A percentile compares a stretch with the other conserved stretches of the same genome.
phyloP scores from a whole-genome alignment of 495 filamentous ascomycete genomes.

The Cercophora samala region DNA sequence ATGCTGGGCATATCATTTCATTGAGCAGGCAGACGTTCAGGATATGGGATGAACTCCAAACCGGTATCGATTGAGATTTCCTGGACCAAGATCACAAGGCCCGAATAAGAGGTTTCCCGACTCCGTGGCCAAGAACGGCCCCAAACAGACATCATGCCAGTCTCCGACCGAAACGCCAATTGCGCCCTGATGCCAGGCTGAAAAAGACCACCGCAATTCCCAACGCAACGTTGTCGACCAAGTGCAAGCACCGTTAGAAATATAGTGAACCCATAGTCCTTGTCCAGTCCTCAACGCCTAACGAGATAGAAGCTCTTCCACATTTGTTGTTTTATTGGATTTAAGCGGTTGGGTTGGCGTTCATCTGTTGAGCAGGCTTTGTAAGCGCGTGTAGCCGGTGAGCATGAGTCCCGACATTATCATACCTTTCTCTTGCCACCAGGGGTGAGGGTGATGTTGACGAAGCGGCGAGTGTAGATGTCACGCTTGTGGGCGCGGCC shows the following conservation, averaged over 20 bases:
- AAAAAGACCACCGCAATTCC: neutral
- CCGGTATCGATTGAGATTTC: neutral
- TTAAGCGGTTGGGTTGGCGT: slow-evolving; percentile 48
- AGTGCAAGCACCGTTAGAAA: slow-evolving; percentile 17
- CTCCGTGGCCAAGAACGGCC: neutral
- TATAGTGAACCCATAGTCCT: neutral
- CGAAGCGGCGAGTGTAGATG: slow-evolving; percentile 94
- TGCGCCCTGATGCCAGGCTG: neutral
- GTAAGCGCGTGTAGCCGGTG: neutral
- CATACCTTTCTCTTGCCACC: slow-evolving; percentile 97
- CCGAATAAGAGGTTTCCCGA: neutral
- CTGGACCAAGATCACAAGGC: neutral
- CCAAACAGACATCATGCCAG: slow-evolving; percentile 23
- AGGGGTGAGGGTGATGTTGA: slow-evolving; percentile 90
- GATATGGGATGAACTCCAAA: neutral
- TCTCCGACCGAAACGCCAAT: slow-evolving; percentile 21
- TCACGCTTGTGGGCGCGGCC: slow-evolving; percentile 98
- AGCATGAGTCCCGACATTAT: neutral
- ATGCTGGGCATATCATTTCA: neutral
- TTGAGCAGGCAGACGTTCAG: neutral
- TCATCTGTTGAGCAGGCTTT: slow-evolving; percentile 38
- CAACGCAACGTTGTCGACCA: slow-evolving; percentile 9
- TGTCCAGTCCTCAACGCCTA: neutral
- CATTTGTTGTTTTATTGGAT: neutral
- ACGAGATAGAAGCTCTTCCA: neutral